Evolutionary conservation across 768 basidiomycete species (phyloP).

Genomic region (Kondoa malvinella): DNA sequence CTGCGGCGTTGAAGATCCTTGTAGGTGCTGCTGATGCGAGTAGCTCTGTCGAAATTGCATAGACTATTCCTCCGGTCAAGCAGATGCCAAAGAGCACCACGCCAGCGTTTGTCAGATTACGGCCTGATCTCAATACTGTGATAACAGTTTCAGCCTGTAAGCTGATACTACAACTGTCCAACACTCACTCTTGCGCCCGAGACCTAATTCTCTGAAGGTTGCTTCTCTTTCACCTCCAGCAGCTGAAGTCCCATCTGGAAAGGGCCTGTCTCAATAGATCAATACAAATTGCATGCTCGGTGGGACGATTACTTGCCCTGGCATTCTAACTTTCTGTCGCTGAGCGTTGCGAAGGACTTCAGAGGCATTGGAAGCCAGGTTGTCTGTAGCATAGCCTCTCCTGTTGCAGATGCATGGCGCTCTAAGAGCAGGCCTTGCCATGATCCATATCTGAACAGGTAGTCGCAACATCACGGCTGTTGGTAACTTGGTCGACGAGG

Average conservation of each 20-base stretch:
- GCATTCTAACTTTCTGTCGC: constrained; percentile 13
- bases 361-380: background rate
- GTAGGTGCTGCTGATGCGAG: constrained; percentile 15
- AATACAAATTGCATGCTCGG: too few relatives aligned
- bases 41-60: constrained; percentile 13
- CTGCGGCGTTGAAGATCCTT: constrained; percentile 8
- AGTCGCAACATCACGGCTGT: too few relatives aligned
- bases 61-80: background rate
- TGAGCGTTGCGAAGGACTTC: background rate
- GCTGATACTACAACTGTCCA: background rate
- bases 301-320: too few relatives aligned
- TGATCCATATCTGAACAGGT: too few relatives aligned
- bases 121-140: background rate
- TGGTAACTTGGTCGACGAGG: too few relatives aligned
- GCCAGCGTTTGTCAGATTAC: background rate
- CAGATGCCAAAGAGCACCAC: background rate
- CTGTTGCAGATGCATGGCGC: too few relatives aligned
- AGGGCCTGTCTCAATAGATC: too few relatives aligned
- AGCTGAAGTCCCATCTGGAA: background rate
- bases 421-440: too few relatives aligned
- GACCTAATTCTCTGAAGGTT: background rate
- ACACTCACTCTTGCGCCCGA: background rate
- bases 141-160: background rate
- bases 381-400: too few relatives aligned
- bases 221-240: background rate